Evolutionary conservation across 305 asterid species (phyloP), one percentile per base, ranked within the genome.

Genomic region (Striga hermonthica): DNA sequence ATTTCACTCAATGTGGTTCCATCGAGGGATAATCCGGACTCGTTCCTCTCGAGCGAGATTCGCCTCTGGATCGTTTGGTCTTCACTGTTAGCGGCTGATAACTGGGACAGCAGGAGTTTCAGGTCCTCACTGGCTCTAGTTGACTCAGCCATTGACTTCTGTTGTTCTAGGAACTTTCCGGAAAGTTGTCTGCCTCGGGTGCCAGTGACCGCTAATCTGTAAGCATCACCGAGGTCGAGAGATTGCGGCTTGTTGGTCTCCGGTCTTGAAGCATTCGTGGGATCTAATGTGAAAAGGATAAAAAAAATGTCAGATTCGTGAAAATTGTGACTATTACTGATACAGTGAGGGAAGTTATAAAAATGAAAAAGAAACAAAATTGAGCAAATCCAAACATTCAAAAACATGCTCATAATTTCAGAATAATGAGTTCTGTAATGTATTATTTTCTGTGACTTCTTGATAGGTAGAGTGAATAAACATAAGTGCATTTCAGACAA

Each of bases 31-130:
- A 89, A 35, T 71, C 63, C 80, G 57, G 98, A 91, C 64, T 80
- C 95, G 49, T 91, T 88, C 79, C 96, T 89, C 79, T 89, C 98
- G 10, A 92, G 86, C 0, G 96, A 91, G 60, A 83, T 80, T 79
- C 87, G 85, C 73, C 81, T 80, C 60, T 82, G 91, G 69, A 82
- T 77, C 34, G 83, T 66, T 60, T 86, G 96, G 70, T 88, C 96
- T 62, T 86, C 94, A 34, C 69, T 73, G 66, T 72, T 86, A 61
- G 78, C 71, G 12, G 79, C 65, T 68, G 98, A 89, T 72, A 89
- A 37, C 57, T 91, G 96, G 28, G 93, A 78, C 7, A 92, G 77
- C 70, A 89, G 68, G 69, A 84, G 72, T 84, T 82, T 89, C 75
- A 89, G 65, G 75, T 91, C 96, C 81, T 84, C 93, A 74, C 91